Base-by-base conservation (phyloP, 2,329 filamentous ascomycete species). In the Diaporthe batatas region DNA sequence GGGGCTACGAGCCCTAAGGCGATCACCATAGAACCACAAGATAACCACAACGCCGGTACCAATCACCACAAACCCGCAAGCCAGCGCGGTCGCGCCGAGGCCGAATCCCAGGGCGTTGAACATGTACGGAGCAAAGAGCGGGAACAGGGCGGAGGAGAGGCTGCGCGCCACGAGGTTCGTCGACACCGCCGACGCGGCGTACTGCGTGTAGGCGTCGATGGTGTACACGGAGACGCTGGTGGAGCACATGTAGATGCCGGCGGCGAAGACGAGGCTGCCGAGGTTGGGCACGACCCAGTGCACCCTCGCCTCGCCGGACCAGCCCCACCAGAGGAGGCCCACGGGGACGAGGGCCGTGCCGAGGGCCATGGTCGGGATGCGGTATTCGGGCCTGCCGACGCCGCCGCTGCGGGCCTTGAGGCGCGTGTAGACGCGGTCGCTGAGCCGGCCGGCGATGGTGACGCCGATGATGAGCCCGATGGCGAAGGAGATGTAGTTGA, bases 331-430 rank as follows among this genome's bases (percentile, higher is more conserved):
- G 14, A 79, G 76, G 3, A 80, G 73, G 1, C 86, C 85, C 11
- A 84, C 76, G 0, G 88, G 86, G 0, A 89, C 82, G 59, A 89
- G 82, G 21, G 87, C 75, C 0, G 83, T 82, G 1, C 86, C 88
- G 5, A 88, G 82, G 36, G 89, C 83, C 84, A 91, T 88, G 1
- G 87, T 83, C 0, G 88, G 88, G 0, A 87, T 78, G 2, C 85
- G 83, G 75, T 82, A 85, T 75, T 87, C 85, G 0, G 85, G 84
- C 67, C 76, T 72, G 3, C 79, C 77, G 32, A 75, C 73, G 6
- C 75, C 74, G 34, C 65, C 79, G 75, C 83, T 81, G 8, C 82
- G 84, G 72, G 80, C 78, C 76, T 85, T 84, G 32, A 88, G 80
- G 1, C 81, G 77, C 1, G 81, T 80, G 77, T 86, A 86, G 64